Evolutionary conservation across 768 basidiomycete species (phyloP).

Genomic region (Leccinum olivaceopallidum): DNA sequence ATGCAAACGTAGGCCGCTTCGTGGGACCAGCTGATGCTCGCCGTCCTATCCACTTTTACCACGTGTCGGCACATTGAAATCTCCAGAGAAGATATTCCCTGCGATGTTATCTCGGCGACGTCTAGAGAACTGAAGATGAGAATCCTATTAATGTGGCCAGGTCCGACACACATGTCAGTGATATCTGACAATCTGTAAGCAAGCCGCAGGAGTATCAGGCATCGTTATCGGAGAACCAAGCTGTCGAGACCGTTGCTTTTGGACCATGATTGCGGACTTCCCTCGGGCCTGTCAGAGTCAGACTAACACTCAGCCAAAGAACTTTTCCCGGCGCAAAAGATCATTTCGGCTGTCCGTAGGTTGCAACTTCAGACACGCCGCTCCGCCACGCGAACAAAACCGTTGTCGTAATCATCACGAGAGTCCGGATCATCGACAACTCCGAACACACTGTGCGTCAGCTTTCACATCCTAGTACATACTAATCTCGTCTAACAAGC

Average conservation of each 20-base stretch:
- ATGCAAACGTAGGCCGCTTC: not conserved
- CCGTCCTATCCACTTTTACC: not conserved
- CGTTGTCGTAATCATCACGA: not conserved
- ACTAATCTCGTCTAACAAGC: not conserved
- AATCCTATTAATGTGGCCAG: not conserved
- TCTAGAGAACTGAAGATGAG: not conserved
- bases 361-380: not conserved
- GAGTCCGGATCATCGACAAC: not conserved
- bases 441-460: not conserved
- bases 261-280: not conserved
- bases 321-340: not conserved
- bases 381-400: not conserved
- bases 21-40: not conserved
- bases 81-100: not conserved
- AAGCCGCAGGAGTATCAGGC: not conserved
- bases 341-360: not conserved
- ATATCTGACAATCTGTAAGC: not conserved
- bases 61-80: not conserved
- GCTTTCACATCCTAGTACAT: not conserved
- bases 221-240: not conserved
- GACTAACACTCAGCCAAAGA: not conserved
- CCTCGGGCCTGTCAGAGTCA: not conserved
- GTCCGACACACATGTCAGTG: not conserved
- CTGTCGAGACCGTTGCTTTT: not conserved
- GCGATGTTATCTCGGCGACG: not conserved